phyloP scores from a whole-genome alignment of 2,329 filamentous ascomycete genomes.

The Fusarium metavorans region DNA sequence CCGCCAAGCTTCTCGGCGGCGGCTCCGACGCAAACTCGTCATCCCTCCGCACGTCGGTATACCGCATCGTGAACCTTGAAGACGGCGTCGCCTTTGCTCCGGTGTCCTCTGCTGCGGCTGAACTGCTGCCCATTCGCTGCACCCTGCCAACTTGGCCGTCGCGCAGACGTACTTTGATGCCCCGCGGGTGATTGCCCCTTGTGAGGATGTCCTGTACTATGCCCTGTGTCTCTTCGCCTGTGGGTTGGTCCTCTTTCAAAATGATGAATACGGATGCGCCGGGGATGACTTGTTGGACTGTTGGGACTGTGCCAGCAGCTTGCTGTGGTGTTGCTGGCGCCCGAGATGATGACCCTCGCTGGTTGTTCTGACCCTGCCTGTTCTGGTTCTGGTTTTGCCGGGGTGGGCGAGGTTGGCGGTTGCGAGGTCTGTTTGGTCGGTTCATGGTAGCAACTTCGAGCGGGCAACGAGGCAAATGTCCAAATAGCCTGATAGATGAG shows the following conservation, averaged over 20 bases:
- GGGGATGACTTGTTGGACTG: conserved; percentile 63
- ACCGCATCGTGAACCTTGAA: conserved; percentile 47
- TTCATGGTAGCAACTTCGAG: conserved; percentile 42
- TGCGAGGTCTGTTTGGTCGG: conserved; percentile 49
- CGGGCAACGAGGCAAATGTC: background rate
- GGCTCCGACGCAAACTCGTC: conserved; percentile 54
- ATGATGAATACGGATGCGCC: conserved; percentile 78
- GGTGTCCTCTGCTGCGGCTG: conserved; percentile 6
- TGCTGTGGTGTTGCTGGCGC: conserved; percentile 51
- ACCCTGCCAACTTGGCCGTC: conserved; percentile 82
- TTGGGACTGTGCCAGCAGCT: conserved; percentile 58
- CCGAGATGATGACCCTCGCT: conserved; percentile 30
- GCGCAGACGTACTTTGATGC: conserved; percentile 80
- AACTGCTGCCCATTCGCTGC: conserved; percentile 65
- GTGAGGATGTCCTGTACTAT: conserved; percentile 77
- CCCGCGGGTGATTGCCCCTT: conserved; percentile 78
- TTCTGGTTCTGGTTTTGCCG: conserved; percentile 31
- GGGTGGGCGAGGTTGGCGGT: conserved; percentile 47
- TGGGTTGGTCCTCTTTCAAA: conserved; percentile 81
- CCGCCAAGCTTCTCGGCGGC: conserved; percentile 57
- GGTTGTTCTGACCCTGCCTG: conserved; percentile 14
- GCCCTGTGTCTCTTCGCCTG: conserved; percentile 77
- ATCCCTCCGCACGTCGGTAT: conserved; percentile 52
- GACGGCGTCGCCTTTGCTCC: conserved; percentile 15
- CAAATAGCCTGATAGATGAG: background rate